These are phyloP conservation scores for Corymbia maculata DNA, from an alignment of 345 rosid genomes.

Conservation along the genomic window DNA sequence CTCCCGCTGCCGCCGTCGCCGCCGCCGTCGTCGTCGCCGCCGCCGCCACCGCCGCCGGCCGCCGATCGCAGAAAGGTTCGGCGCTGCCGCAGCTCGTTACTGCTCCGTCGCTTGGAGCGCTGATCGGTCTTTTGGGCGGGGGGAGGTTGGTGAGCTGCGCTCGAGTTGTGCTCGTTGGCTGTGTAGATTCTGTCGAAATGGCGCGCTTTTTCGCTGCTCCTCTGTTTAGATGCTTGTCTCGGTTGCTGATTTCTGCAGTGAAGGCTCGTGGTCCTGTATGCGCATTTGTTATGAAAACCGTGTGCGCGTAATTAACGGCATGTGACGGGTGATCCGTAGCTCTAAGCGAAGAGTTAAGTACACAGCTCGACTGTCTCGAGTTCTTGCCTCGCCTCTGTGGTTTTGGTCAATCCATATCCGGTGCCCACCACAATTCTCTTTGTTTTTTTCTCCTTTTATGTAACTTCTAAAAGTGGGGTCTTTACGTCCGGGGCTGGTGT, in stretches of 20 bases:
- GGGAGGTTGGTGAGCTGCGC: not conserved
- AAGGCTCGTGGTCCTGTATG: not conserved
- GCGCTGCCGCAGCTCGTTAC: not conserved
- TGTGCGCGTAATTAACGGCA: not conserved
- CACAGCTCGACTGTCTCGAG: not conserved
- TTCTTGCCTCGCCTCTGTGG: not conserved
- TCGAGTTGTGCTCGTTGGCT: not conserved
- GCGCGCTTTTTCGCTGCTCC: not conserved
- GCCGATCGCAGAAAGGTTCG: not conserved
- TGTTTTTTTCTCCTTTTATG: not conserved
- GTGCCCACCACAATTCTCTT: not conserved
- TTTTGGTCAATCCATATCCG: not conserved
- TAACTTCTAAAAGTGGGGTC: not conserved
- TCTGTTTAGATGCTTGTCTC: not conserved
- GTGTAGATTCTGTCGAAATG: not conserved
- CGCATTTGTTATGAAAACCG: not conserved
- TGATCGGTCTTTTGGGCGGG: not conserved
- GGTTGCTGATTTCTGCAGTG: not conserved
- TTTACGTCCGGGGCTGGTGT: not conserved
- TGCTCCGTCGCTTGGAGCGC: not conserved
- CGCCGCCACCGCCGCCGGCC: not conserved
- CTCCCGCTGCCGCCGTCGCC: not conserved
- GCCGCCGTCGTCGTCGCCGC: too few species aligned
- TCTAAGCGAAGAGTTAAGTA: not conserved
- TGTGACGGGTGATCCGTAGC: not conserved